phyloP scores from a whole-genome alignment of 306 rosid genomes.

The Gynostemma pentaphyllum region DNA sequence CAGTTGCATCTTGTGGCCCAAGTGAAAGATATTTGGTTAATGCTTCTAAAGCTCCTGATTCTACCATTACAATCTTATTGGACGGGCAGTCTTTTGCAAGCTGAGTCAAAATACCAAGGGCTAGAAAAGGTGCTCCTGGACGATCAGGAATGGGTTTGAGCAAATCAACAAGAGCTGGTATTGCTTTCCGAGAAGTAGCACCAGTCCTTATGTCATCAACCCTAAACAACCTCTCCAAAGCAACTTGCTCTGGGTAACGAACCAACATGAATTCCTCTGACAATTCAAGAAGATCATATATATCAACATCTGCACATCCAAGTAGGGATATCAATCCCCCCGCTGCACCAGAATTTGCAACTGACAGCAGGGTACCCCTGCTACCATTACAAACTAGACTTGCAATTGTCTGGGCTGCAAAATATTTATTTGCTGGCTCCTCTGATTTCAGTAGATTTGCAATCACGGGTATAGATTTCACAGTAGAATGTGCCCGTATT shows the following conservation, averaged over 20 bases:
- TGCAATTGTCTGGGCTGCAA: conserved; percentile 88
- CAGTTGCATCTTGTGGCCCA: conserved; percentile 93
- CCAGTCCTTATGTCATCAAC: conserved; percentile 96
- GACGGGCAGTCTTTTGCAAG: conserved; percentile 81
- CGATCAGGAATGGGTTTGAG: conserved; percentile 99
- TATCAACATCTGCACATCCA: conserved; percentile 88
- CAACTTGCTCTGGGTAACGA: conserved; percentile 90
- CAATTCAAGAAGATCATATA: conserved; percentile 73
- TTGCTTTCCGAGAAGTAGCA: conserved; percentile 93
- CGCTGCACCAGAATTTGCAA: conserved; percentile 97
- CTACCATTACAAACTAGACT: conserved; percentile 98
- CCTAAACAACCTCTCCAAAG: conserved; percentile 87
- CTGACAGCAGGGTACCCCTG: conserved; percentile 94
- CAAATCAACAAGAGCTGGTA: conserved; percentile 94
- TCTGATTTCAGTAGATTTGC: conserved; percentile 82
- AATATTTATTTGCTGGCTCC: conserved; percentile 68
- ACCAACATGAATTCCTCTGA: conserved; percentile 89
- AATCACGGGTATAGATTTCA: conserved; percentile 73
- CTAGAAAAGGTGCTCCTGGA: conserved; percentile 96
- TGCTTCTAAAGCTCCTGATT: conserved; percentile 92
- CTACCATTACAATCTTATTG: conserved; percentile 90
- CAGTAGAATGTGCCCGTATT: conserved; percentile 78
- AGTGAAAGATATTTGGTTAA: conserved; percentile 90
- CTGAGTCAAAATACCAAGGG: conserved; percentile 80
- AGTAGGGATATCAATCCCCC: conserved; percentile 89